Conservation (phyloP, 495 filamentous ascomycete genomes). For the Saxophila tyrrhenica region DNA sequence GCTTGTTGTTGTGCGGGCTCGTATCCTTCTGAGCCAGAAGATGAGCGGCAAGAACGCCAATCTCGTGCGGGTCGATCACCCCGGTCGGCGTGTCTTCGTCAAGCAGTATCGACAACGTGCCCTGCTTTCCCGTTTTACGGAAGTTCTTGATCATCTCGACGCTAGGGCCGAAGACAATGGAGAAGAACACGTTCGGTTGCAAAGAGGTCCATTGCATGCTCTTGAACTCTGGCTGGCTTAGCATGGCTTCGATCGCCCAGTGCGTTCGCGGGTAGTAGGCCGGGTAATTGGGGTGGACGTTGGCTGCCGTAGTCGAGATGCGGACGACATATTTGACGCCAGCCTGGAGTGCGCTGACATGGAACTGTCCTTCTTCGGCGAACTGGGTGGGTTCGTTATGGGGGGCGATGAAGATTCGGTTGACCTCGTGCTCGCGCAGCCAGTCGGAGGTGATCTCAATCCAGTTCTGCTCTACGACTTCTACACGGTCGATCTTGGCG, state of each 20-base stretch:
- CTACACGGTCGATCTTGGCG: constrained; percentile 31
- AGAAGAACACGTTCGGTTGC: constrained; percentile 34
- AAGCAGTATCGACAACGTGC: constrained; percentile 13
- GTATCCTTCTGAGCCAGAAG: constrained; percentile 30
- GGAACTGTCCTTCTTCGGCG: constrained; percentile 34
- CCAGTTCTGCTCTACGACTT: constrained; percentile 36
- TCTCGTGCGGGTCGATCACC: constrained; percentile 31
- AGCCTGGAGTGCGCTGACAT: constrained; percentile 30
- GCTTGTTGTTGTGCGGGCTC: constrained; percentile 29
- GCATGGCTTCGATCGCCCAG: constrained; percentile 37
- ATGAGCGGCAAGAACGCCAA: constrained; percentile 34
- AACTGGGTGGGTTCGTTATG: constrained; percentile 34
- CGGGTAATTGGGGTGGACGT: constrained; percentile 31
- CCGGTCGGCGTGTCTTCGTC: constrained; percentile 31
- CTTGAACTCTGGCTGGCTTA: constrained; percentile 32
- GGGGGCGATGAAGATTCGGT: constrained; percentile 35
- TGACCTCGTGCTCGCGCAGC: constrained; percentile 33
- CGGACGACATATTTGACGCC: constrained; percentile 39
- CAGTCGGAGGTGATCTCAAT: constrained; percentile 33
- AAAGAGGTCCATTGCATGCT: constrained; percentile 38
- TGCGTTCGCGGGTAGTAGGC: constrained; percentile 36
- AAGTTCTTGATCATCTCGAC: constrained; percentile 26
- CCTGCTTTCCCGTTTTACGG: constrained; percentile 33
- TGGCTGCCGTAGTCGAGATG: constrained; percentile 37
- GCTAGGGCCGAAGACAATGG: constrained; percentile 19